Evolutionary conservation across 345 rosid genomes (phyloP), one percentile per base, ranked within the genome.

Genomic region (Diplotaxis tenuifolia): DNA sequence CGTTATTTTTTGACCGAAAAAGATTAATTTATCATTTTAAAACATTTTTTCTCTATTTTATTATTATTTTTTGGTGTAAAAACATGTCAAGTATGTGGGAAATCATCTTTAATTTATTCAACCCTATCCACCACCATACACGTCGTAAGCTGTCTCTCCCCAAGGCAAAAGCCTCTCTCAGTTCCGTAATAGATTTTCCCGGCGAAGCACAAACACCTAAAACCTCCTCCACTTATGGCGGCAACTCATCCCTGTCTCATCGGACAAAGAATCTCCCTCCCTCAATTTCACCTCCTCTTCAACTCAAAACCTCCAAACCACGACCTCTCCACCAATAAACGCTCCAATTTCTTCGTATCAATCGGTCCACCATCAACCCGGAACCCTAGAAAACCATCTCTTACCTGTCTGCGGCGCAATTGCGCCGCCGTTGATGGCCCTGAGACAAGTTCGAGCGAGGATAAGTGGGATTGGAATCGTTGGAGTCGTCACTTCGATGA

Each of bases 401-500:
- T 71, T 28, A 75, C 66, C 21, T 85, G 85, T 62, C 78, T 82
- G 21, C 81, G 87, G 29, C 81, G 87, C 28, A 75, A 65, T 50
- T 77, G 56, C 59, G 63, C 34, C 72, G 67, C 64, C 75, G 71
- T 32, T 14, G 80, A 66, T 57, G 75, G 58, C 32, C 62, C 9
- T 29, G 69, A 66, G 36, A 60, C 70, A 6, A 58, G 50, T 42
- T 85, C 90, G 32, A 80, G 80, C 52, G 78, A 76, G 70, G 88
- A 80, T 27, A 86, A 84, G 52, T 94, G 97, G 97, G 97, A 89
- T 81, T 94, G 97, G 98, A 81, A 67, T 83, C 80, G 92, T 28
- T 94, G 98, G 98, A 86, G 67, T 59, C 95, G 92, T 50, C 94
- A 91, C 75, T 91, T 94, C 82, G 75, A 87, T 52, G 96, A 88